These are phyloP conservation scores for Coemansia sp. DNA, from an alignment of 192 early-diverging fungal species.

Conservation along the genomic window DNA sequence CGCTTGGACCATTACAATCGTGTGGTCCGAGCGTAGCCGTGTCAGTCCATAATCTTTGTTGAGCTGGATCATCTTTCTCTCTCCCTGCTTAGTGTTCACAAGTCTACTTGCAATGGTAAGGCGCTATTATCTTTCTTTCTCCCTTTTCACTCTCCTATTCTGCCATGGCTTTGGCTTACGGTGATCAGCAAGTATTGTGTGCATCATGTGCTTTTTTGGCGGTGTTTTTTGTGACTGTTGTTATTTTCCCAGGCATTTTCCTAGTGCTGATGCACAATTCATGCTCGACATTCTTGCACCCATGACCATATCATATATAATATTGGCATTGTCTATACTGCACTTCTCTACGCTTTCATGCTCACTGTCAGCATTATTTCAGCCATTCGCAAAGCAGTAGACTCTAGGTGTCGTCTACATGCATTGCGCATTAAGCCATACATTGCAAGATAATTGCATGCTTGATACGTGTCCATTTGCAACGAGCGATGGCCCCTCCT, in stretches of 20 bases:
- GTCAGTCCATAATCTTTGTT: not conserved
- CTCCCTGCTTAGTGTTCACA: too few species aligned
- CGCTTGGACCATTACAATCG: not conserved
- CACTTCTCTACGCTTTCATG: not conserved
- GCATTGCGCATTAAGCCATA: not conserved
- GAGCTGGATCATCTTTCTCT: too few species aligned
- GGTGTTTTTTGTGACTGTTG: conserved; percentile 1
- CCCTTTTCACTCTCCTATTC: not conserved
- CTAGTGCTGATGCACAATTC: not conserved
- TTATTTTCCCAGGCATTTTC: not conserved
- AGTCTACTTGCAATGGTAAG: too few species aligned
- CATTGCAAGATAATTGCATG: not conserved
- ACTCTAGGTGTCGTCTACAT: not conserved
- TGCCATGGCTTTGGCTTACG: not conserved
- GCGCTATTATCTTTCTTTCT: not conserved
- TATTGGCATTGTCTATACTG: not conserved
- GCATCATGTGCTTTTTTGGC: not conserved
- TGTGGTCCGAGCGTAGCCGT: not conserved
- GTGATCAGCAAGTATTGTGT: not conserved
- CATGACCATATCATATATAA: not conserved
- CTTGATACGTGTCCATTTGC: too few species aligned
- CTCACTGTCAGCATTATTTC: not conserved
- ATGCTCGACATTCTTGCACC: not conserved
- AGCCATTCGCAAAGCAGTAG: not conserved
- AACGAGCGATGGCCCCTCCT: too few species aligned